Base-by-base conservation (phyloP, 495 filamentous ascomycete species). In the Penicillium coprophilum region DNA sequence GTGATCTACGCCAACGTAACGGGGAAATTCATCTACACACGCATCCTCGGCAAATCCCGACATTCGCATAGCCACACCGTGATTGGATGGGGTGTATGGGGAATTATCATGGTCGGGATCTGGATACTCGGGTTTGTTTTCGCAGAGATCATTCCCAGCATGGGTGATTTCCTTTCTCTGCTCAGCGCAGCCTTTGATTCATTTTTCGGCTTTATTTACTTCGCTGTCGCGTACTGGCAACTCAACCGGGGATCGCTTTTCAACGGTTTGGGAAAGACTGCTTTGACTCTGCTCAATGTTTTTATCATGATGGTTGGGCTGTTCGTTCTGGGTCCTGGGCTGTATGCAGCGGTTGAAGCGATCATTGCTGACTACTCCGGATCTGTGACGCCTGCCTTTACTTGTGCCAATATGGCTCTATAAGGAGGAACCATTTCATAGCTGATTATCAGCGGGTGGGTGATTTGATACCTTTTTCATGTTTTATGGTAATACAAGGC, bases 1-100 rank as follows among this genome's bases (percentile, higher is more conserved):
- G 69, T 66, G 20, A 67, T 83, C 45, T 82, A 83, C 60, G 67
- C 80, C 11, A 80, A 83, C 48, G 80, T 79, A 15, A 76, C 76
- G 0, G 72, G 71, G 6, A 83, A 83, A 51, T 67, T 82, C 34
- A 53, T 81, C 57, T 83, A 79, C 56, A 66, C 70, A 8, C 66
- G 74, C n/a, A 58, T 80, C 43, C 75, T 83, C 62, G 61, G 80
- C 2, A 66, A 68, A 6, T 75, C 72, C 4, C 45, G 65, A 21
- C 80, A 82, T 58, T 63, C 78, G 17, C 77, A 82, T 60, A 75
- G 67, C 39, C 72, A 83, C 52, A 80, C 80, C 0, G 10, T 77
- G 11, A 54, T 74, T 12, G 80, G 80, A 1, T 83, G 80, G 80
- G 54, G 66, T 9, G 72, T 76, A 1, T 83, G 80, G 80, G 61